phyloP scores from a whole-genome alignment of 441 rosid genomes.

The Omphalea diandra region DNA sequence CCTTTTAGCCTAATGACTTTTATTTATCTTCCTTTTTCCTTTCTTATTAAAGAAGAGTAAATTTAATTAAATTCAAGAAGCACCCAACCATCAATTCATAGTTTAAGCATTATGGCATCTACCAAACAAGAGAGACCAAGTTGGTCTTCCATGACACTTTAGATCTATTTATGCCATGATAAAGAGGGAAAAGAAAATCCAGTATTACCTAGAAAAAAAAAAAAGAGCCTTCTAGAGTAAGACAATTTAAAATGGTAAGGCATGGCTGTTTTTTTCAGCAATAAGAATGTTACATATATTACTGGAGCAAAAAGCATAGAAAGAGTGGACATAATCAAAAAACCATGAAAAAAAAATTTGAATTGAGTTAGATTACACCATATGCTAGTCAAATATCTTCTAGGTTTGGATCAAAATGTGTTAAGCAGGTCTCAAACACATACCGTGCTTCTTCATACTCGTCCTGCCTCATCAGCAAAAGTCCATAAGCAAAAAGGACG shows the following conservation, averaged over 20 bases:
- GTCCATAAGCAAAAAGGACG: slow-evolving; percentile 91
- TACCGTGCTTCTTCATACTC: slow-evolving; percentile 93
- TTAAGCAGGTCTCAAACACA: slow-evolving; percentile 18
- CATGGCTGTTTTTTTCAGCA: neutral
- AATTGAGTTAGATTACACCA: neutral
- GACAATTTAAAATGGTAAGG: slow-evolving; percentile 2
- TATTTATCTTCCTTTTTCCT: neutral
- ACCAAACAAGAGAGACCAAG: slow-evolving; percentile 9
- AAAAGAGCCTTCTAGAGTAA: neutral
- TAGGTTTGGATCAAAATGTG: slow-evolving; percentile 5
- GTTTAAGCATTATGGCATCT: neutral
- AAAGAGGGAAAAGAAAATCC: slow-evolving; percentile 5
- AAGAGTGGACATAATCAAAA: slow-evolving; percentile 1
- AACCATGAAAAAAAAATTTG: slow-evolving; percentile 2
- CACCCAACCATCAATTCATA: neutral
- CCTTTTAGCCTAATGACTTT: neutral
- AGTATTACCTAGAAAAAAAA: neutral
- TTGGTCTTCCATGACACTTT: slow-evolving; percentile 7
- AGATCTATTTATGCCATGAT: neutral
- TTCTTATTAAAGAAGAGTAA: too few species aligned
- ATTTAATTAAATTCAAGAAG: slow-evolving; percentile 1
- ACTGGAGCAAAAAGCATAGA: neutral
- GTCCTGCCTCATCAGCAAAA: slow-evolving; percentile 89
- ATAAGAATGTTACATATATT: neutral
- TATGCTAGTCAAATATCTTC: slow-evolving; percentile 1